Evolutionary conservation across 2,329 filamentous ascomycete genomes (phyloP), one percentile per base, ranked within the genome.

Genomic region (Geosmithia morbida): DNA sequence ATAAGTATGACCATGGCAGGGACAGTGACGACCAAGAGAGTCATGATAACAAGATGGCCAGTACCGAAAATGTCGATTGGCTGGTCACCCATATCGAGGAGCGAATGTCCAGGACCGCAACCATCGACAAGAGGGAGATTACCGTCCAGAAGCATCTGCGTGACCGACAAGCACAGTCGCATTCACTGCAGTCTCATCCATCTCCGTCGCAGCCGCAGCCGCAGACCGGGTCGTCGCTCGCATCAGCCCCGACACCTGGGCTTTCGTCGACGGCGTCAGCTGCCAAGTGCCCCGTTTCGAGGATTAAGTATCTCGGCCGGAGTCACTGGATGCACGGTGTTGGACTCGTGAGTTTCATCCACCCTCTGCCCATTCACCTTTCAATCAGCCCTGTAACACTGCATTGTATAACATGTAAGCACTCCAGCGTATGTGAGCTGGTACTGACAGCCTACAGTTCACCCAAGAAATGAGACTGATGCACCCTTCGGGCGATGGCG

Each of bases 281-380:
- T 2, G 54, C 56, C 45, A 59, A 56, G 16, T 64, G 65, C 1
- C 60, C 57, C 5, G 55, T 71, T 14, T 65, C 64, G 30, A 71
- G 71, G 52, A 67, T 65, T 2, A 58, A 66, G 4, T 70, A 69
- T 52, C 66, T 69, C 45, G 68, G 66, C 0, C 67, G 71, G 47
- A 74, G 68, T 46, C 72, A 76, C 53, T 75, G 72, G 71, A 64
- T 70, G 58, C 67, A 69, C 43, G 61, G 63, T 3, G 56, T 64
- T 16, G 57, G 62, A 43, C 60, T 67, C 55, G 70, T 72, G 56
- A 51, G 63, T 57, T 41, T 30, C 37, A 7, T 18, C 14, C 33
- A 7, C 33, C 13, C 11, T 37, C 33, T 16, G 10, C 14, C 33
- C 13, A 11, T 37, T 37, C 33, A 5, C 14, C 33, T 37, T 37